Conservation (phyloP, 2,329 filamentous ascomycete genomes). For the Ambrosiella cleistominuta region DNA sequence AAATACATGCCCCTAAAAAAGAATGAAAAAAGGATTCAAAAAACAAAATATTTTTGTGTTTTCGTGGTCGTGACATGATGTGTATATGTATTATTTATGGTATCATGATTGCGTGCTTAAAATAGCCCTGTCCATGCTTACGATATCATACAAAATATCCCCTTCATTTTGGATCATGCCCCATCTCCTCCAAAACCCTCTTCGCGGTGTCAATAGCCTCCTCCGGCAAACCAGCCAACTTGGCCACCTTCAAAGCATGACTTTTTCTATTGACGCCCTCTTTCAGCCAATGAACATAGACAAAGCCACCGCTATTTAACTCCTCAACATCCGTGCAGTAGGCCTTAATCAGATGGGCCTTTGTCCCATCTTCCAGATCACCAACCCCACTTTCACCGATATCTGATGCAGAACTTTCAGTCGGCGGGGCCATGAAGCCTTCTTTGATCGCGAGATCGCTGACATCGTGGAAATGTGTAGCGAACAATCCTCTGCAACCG, state of each 20-base stretch:
- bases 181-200: constrained; percentile 28
- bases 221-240: constrained; percentile 64
- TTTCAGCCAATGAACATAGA: constrained; percentile 68
- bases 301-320: constrained; percentile 51
- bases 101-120: not conserved
- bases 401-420: too few species aligned
- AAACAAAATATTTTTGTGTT: constrained; percentile 15
- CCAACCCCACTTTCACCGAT: too few species aligned
- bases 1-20: constrained; percentile 1
- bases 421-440: constrained; percentile 1
- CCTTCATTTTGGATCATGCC: not conserved
- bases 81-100: not conserved
- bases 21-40: constrained; percentile 15
- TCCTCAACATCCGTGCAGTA: constrained; percentile 88
- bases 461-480: constrained; percentile 81
- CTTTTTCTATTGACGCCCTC: constrained; percentile 71
- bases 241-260: constrained; percentile 89
- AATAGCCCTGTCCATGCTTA: not conserved
- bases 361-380: too few species aligned
- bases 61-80: not conserved
- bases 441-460: constrained; percentile 44
- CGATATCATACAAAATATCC: not conserved
- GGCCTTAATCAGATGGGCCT: constrained; percentile 25
- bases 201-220: constrained; percentile 51
- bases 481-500: constrained; percentile 67